A percentile compares a stretch with the other conserved stretches of the same genome.
phyloP scores from a whole-genome alignment of 371 early-diverging fungal species.

The Actinomucor elegans region DNA sequence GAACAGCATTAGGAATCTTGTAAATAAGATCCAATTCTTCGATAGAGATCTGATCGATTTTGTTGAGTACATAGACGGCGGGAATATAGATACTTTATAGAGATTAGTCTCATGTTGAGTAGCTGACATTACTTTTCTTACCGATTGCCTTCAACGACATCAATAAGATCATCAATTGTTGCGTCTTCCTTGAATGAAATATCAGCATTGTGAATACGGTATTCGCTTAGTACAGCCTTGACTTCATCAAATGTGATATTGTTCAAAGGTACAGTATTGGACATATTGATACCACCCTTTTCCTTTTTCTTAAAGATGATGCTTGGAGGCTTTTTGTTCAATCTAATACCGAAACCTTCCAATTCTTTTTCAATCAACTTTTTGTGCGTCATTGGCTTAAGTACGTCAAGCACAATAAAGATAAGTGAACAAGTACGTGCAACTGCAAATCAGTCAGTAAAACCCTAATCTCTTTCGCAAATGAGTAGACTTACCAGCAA shows the following conservation, averaged over 20 bases:
- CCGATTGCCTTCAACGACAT: conserved; percentile 77
- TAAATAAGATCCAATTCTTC: conserved; percentile 94
- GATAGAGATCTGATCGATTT: conserved; percentile 93
- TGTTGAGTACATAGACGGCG: conserved; percentile 92
- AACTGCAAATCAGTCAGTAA: too few relatives aligned
- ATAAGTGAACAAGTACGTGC: conserved; percentile 95
- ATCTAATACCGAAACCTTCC: conserved; percentile 97
- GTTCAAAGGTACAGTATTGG: conserved; percentile 85
- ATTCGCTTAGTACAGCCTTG: conserved; percentile 89
- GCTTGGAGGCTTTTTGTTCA: conserved; percentile 96
- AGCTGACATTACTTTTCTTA: neutral
- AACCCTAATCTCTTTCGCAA: neutral
- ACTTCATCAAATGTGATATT: conserved; percentile 84
- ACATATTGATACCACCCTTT: conserved; percentile 92
- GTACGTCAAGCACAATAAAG: conserved; percentile 94
- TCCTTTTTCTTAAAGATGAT: conserved; percentile 94
- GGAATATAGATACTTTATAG: conserved; percentile 68
- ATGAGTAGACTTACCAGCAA: conserved; percentile 61
- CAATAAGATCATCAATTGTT: conserved; percentile 94
- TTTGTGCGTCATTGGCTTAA: conserved; percentile 94
- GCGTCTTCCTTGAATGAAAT: conserved; percentile 87
- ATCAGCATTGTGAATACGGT: conserved; percentile 93
- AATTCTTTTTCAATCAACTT: conserved; percentile 96
- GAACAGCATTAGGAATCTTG: conserved; percentile 98
- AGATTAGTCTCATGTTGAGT: neutral